Percentiles rank a stretch among this genome's conserved stretches.
Conservation (phyloP, 2,329 filamentous ascomycete species). For the Aspergillus brasiliensis region DNA sequence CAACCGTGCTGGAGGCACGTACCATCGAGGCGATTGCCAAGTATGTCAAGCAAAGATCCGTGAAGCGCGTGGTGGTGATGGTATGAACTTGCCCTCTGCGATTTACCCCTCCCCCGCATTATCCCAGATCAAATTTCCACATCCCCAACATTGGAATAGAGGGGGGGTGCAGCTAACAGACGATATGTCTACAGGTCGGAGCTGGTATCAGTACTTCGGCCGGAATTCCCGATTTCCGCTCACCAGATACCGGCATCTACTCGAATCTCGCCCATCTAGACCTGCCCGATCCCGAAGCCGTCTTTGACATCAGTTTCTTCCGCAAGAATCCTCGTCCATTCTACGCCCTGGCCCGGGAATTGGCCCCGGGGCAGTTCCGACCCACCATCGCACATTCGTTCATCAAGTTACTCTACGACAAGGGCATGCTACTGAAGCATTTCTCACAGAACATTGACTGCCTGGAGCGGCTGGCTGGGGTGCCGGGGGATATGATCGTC, state of each 20-base stretch:
- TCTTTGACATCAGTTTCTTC: conserved; percentile 94
- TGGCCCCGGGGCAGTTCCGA: conserved; percentile 86
- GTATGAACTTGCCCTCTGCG: conserved; percentile 39
- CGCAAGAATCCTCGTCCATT: conserved; percentile 81
- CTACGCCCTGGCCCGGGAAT: conserved; percentile 86
- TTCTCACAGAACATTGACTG: conserved; percentile 99
- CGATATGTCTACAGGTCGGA: conserved; percentile 60
- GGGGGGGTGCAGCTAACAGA: neutral
- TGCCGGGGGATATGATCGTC: conserved; percentile 77
- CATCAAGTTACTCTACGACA: conserved; percentile 76
- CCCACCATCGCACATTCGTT: conserved; percentile 92
- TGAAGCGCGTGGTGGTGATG: conserved; percentile 78
- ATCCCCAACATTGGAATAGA: neutral
- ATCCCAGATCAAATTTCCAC: neutral
- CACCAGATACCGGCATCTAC: conserved; percentile 90
- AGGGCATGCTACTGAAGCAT: conserved; percentile 76
- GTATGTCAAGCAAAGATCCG: conserved; percentile 71
- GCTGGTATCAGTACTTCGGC: conserved; percentile 68
- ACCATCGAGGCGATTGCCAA: conserved; percentile 75
- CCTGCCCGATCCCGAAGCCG: conserved; percentile 84
- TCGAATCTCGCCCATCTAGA: conserved; percentile 85
- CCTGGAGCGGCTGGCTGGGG: conserved; percentile 82
- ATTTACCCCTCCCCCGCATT: conserved; percentile 10
- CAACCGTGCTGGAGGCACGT: conserved; percentile 68
- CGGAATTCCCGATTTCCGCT: conserved; percentile 88